Evolutionary conservation across 768 basidiomycete species (phyloP).

Genomic region (Mycena sanguinolenta): DNA sequence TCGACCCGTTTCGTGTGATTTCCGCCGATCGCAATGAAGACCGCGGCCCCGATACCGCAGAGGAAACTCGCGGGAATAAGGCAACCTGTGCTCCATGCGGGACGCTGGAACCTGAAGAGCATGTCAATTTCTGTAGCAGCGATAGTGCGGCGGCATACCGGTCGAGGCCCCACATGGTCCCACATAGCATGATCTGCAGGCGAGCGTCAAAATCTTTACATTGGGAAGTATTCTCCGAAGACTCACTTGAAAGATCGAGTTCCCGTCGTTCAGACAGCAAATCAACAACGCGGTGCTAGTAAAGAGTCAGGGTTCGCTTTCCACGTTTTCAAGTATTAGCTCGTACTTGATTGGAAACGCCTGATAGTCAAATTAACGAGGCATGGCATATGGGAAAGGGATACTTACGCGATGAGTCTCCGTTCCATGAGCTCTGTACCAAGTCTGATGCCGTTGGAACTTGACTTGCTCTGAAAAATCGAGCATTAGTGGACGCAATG

Average conservation of each 20-base stretch:
- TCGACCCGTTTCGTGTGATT: conserved; percentile 76
- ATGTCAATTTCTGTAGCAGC: conserved; percentile 7
- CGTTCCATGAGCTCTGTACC: conserved; percentile 90
- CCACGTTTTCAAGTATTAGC: conserved; percentile 23
- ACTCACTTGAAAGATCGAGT: conserved; percentile 82
- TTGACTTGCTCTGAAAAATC: conserved; percentile 69
- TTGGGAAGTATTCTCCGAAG: background rate
- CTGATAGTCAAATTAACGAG: conserved; percentile 46
- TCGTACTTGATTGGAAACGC: conserved; percentile 78
- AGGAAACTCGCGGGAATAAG: conserved; percentile 83
- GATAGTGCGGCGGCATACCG: conserved; percentile 51
- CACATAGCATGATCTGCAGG: conserved; percentile 72
- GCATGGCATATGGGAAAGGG: conserved; percentile 1
- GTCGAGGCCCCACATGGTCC: conserved; percentile 86
- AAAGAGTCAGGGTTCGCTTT: conserved; percentile 12
- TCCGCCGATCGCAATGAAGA: conserved; percentile 83
- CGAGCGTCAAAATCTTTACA: background rate
- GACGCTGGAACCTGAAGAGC: conserved; percentile 66
- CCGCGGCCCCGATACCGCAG: conserved; percentile 80
- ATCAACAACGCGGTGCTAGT: conserved; percentile 77
- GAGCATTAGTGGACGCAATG: background rate
- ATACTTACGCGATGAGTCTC: conserved; percentile 78
- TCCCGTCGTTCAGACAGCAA: conserved; percentile 78
- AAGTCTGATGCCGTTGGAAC: conserved; percentile 81
- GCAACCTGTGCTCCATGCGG: conserved; percentile 75